Evolutionary conservation across 306 rosid species (phyloP), one percentile per base, ranked within the genome.

Genomic region (Boehmeria nivea): DNA sequence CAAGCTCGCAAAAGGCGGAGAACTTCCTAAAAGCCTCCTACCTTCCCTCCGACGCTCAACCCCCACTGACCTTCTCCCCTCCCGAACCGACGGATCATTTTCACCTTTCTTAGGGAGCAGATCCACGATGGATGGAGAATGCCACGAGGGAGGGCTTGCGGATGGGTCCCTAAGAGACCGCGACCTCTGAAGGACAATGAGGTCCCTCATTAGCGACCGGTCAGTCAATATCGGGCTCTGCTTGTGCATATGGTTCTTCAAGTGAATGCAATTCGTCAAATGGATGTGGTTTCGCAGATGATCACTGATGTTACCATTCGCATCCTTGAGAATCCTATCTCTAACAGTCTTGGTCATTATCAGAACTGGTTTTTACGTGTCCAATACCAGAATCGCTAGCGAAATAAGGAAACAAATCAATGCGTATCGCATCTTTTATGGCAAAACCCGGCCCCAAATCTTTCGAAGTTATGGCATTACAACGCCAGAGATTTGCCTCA

Each of bases 231-330:
- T 83, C 49, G 99, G 96, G 67, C 99, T 93, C 63, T 85, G 88
- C 80, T 85, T 93, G 72, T 93, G 99, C 96, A 93, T 87, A 48
- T 93, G 99, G 69, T 93, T 93, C 94, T 93, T 93, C 86, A 93
- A 72, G 83, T 87, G 99, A 72, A 93, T 93, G 71, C 99, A 93
- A 72, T 87, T 93, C 38, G 96, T 93, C 78, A 93, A 81, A 77
- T 93, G 99, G 47, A 93, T 85, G 65, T 87, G 96, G 80, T 93
- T 93, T 48, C 96, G 87, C 42, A 93, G 77, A 85, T 93, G 99
- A 61, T 87, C 99, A 73, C 88, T 71, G 53, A 85, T 83, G 69
- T 85, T 94, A 79, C 96, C 99, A 77, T 93, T 93, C 13, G 99
- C 94, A 67, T 93, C 99, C 77, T 93, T 87, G 20, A 93, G 96